Base-by-base conservation (phyloP, 257 asterid species). In the Linaria vulgaris region DNA sequence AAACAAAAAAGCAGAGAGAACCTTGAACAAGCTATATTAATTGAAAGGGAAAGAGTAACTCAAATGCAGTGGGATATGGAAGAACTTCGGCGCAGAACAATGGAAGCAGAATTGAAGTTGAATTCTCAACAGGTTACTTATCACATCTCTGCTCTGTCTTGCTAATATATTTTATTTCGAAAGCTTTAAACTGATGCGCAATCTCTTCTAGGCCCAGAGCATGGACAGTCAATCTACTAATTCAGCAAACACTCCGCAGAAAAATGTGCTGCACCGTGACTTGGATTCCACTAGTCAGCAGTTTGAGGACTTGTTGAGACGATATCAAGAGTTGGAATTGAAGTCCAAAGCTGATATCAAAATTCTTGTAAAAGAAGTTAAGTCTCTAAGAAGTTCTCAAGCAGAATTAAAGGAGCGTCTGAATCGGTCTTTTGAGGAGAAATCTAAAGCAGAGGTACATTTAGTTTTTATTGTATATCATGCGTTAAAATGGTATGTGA, bases 31-130 rank as follows among this genome's bases (percentile, higher is more conserved):
- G 95, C 96, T 69, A 76, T 94, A 61, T 64, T 87, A 69, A 64
- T 90, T 73, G 99, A 90, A 80, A 79, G 90, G 75, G 99, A 90
- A 77, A 78, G 97, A 78, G 82, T 87, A 68, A 90, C 97, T 49
- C 95, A 94, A 80, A 94, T 90, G 95, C 96, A 90, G 77, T 94
- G 99, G 99, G 95, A 94, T 72, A 85, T 94, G 99, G 97, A 90
- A 83, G 99, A 90, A 78, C 88, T 94, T 54, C 77, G 88, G 76
- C 85, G 75, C 71, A 82, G 78, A 72, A 77, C 97, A 51, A 62
- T 87, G 84, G 95, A 94, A 79, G 78, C 90, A 90, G 97, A 90
- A 71, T 50, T 83, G 77, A 88, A 85, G 78, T 78, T 90, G 80
- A 87, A 84, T 49, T 72, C 90, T 44, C 86, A 69, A 49, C 83